Evolutionary conservation across 352 stramenopile species (phyloP), one percentile per base, ranked within the genome.

Genomic region (Pythium aquatile): DNA sequence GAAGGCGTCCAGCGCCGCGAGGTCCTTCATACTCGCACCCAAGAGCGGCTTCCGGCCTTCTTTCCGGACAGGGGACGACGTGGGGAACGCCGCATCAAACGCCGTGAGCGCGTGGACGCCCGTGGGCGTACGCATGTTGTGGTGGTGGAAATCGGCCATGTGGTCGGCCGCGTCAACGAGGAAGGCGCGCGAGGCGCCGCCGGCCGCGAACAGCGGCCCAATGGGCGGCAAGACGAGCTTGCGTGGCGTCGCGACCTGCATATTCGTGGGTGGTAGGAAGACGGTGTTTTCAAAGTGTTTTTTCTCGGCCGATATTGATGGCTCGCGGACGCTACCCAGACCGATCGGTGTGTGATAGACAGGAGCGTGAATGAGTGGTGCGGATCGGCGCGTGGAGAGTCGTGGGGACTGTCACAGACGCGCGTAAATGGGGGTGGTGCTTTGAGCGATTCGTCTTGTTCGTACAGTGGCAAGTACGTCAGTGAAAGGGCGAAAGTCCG

Each of bases 1-100:
- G 9, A 78, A 72, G 47, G 85, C 58, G 37, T 67, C 52, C 30
- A 63, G 59, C 59, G 85, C 58, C 47, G 48, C 54, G 44, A 69
- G 63, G 42, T 60, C 55, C 49, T 66, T 71, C 42, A 66, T 73
- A 20, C 37, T 58, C 17, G 14, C 33, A 47, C 44, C 44, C n/a
- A n/a, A 51, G 11, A 51, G 44, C 33, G 62, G 46, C 47, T 67
- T 63, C 39, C 54, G 65, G 35, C 44, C 54, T 32, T 85, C 78
- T 51, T 91, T 89, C 58, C 84, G 84, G 8, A 91, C 63, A n/a
- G 82, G 82, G 20, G 82, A 91, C 63, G 79, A 82, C 24, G 65
- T 80, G 33, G 77, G 69, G 55, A 87, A 86, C 56, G 61, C 53
- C n/a, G 49, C 64, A 54, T 59, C 55, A 29, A 75, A 58, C 20